Evolutionary conservation across 2,329 filamentous ascomycete genomes (phyloP).

Genomic region (Xylariales sp.): DNA sequence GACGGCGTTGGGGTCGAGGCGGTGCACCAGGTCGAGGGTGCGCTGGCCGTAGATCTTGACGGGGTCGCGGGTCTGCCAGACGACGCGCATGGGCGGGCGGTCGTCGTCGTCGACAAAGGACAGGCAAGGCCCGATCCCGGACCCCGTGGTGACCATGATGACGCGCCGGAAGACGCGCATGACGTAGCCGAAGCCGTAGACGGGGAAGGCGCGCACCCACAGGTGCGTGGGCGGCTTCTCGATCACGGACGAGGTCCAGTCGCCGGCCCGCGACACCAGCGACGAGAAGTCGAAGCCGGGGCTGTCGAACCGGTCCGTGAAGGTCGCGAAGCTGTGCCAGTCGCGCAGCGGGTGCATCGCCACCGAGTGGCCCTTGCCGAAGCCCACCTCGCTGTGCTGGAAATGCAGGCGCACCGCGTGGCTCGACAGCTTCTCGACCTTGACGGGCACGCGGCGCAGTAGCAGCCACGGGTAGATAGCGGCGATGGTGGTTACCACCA

Average conservation of each 20-base stretch:
- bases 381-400: conserved; percentile 54
- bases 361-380: conserved; percentile 54
- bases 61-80: conserved; percentile 40
- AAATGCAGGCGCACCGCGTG: conserved; percentile 72
- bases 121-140: conserved; percentile 69
- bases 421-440: conserved; percentile 61
- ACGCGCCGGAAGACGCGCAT: conserved; percentile 62
- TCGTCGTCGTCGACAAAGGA: no score
- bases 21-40: conserved; percentile 49
- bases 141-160: conserved; percentile 67
- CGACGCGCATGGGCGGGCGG: no score
- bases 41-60: conserved; percentile 56
- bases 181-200: conserved; percentile 63
- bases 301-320: conserved; percentile 45
- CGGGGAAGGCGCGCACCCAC: conserved; percentile 65
- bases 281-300: conserved; percentile 57
- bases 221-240: conserved; percentile 54
- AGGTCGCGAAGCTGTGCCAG: conserved; percentile 74
- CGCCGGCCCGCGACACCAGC: conserved; percentile 69
- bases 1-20: conserved; percentile 57
- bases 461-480: conserved; percentile 70
- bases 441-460: conserved; percentile 63
- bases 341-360: conserved; percentile 61
- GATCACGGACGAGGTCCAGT: conserved; percentile 68
- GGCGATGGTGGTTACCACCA: conserved; percentile 58